Evolutionary conservation across 2,329 filamentous ascomycete species (phyloP), one percentile per base, ranked within the genome.

Genomic region (Fusarium napiforme): DNA sequence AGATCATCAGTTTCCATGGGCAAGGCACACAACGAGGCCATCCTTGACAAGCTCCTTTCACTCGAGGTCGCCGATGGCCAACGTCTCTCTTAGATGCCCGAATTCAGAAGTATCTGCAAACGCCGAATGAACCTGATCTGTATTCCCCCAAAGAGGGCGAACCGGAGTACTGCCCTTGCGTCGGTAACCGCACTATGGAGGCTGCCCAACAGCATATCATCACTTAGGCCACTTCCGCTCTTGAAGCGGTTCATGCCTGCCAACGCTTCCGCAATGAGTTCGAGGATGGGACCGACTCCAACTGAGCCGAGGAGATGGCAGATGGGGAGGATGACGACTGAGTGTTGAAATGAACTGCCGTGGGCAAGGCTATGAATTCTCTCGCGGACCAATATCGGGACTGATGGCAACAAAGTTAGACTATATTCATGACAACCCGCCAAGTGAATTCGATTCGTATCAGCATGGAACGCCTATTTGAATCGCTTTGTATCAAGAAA

Each of bases 401-500:
- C 12, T 50, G 16, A 4, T 14, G 30, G 47, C 16, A 14, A 23
- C 47, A 34, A 5, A 50, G 2, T 49, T n/a, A 18, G 7, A 34
- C 9, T 23, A 34, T 5, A 34, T 11, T 2, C 21, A 18, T 19
- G 15, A 4, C 28, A n/a, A 5, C 9, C 11, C 21, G 11, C 4
- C 30, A 32, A 34, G 23, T 34, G 15, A n/a, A 15, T 21, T 19
- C 3, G 14, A 46, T 7, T 5, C 12, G 9, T 28, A 19, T 21
- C 18, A 21, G 19, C 11, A 26, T 14, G 43, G 1, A 2, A 19
- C 11, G 1, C 23, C 3, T 49, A 3, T 12, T 18, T 4, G 18
- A 49, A 30, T 26, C 26, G 26, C 26, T 26, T 26, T 26, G 26
- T 26, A 26, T 26, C 26, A 26, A n/a, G 18, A 19, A 37, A 37